phyloP scores from a whole-genome alignment of 495 filamentous ascomycete genomes.

The Trichoderma reesei region DNA sequence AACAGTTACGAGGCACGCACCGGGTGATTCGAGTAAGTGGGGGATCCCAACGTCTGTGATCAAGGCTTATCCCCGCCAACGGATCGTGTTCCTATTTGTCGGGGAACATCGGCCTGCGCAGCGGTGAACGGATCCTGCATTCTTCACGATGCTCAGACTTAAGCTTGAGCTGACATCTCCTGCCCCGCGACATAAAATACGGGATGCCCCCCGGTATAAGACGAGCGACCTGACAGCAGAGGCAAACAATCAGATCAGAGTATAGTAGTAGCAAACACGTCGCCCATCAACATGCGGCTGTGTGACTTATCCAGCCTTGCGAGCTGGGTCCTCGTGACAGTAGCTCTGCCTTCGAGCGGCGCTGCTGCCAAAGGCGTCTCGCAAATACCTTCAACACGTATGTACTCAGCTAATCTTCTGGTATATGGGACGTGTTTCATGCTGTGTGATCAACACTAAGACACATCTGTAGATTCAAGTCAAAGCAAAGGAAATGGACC shows the following conservation, averaged over 20 bases:
- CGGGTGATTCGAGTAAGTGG: background rate
- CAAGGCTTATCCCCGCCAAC: background rate
- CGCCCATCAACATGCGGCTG: background rate
- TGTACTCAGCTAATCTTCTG: background rate
- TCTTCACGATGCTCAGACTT: background rate
- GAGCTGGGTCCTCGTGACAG: background rate
- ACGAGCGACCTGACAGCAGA: background rate
- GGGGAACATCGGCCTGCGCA: background rate
- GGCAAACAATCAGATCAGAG: background rate
- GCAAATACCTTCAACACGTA: background rate
- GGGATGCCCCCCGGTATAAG: background rate
- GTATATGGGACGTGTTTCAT: background rate
- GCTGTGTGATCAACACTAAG: background rate
- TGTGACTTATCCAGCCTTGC: background rate
- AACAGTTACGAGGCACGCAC: background rate
- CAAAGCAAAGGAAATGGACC: conserved; percentile 26
- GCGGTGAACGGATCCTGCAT: conserved; percentile 1
- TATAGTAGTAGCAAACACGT: background rate
- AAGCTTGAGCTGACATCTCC: background rate
- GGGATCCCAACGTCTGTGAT: background rate
- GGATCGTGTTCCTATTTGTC: conserved; percentile 2
- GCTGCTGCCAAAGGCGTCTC: background rate
- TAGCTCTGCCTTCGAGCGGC: background rate
- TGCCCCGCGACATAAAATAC: background rate
- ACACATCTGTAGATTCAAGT: conserved; percentile 43